A percentile compares a stretch with the other conserved stretches of the same genome.
phyloP scores from a whole-genome alignment of 2,329 filamentous ascomycete genomes.

The Cyclaneusma minus region DNA sequence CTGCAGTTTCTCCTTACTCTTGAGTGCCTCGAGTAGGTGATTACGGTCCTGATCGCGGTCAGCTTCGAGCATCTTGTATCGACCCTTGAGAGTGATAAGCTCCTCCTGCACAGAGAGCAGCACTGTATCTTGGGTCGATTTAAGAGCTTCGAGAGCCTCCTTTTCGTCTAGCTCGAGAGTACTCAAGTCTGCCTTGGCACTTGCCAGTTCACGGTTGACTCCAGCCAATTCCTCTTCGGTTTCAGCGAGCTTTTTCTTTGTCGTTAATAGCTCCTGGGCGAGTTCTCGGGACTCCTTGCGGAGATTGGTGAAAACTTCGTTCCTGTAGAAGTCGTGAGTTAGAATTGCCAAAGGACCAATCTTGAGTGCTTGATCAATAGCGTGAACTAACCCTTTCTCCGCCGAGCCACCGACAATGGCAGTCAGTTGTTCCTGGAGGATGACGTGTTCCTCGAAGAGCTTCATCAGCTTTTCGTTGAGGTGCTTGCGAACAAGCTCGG shows the following conservation, averaged over 20 bases:
- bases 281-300: constrained; percentile 30
- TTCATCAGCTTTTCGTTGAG: constrained; percentile 39
- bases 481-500: constrained; percentile 31
- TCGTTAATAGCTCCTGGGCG: constrained; percentile 30
- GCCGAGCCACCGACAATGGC: constrained; percentile 33
- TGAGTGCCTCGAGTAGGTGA: constrained; percentile 42
- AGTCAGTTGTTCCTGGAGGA: constrained; percentile 41
- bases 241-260: constrained; percentile 29
- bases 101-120: constrained; percentile 42
- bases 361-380: constrained; percentile 20
- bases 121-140: constrained; percentile 41
- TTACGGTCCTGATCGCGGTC: constrained; percentile 42
- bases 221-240: constrained; percentile 29
- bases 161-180: constrained; percentile 37
- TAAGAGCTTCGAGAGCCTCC: constrained; percentile 40
- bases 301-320: constrained; percentile 35
- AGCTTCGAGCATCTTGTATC: constrained; percentile 29
- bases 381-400: constrained; percentile 38
- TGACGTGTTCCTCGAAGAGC: constrained; percentile 40
- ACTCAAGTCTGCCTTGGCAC: constrained; percentile 35
- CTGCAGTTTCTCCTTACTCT: constrained; percentile 43
- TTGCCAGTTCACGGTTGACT: constrained; percentile 37
- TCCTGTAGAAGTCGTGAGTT: constrained; percentile 31
- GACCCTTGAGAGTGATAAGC: constrained; percentile 36
- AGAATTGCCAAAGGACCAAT: constrained; percentile 22